Base-by-base conservation (phyloP, 306 rosid species). In the Vachellia pachyceras region DNA sequence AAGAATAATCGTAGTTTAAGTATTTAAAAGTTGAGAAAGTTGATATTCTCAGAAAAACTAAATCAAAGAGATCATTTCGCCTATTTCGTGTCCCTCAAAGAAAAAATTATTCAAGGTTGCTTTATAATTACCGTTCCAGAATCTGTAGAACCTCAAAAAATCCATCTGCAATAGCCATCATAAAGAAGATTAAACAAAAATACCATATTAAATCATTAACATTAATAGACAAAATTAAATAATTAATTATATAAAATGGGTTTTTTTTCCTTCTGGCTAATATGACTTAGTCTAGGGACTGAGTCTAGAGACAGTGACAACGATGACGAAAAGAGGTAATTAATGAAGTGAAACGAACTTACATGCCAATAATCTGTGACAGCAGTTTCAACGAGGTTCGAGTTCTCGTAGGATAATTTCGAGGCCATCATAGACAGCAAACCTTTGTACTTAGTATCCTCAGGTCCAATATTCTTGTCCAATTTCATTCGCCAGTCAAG, bases 361-460 rank as follows among this genome's bases (percentile, higher is more conserved):
- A 89, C 92, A 57, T 82, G 40, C 92, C 92, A 89, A 40, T 67
- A 77, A 75, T 84, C 66, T 71, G 0, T 69, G 41, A 89, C 81
- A 18, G 65, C 45, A 6, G 35, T 61, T 7, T 15, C 6, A 61
- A 69, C 50, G n/a, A 82, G 78, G 44, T 82, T 47, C 52, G 75
- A 73, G 72, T 82, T 82, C 78, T 89, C 88, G 9, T 86, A 89
- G 0, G 90, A 71, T 40, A 89, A 37, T 52, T 89, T 89, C 22
- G 87, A 81, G 13, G 92, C 86, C 92, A 89, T 89, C 23, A 86
- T 54, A 11, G 90, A 75, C 2, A 89, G 79, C n/a, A 17, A 35
- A 0, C 9, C 72, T 29, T 82, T 86, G 47, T 86, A 86, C 5
- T 78, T 84, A 0, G n/a, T 3, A 79, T 84, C 47, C 1, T 69